Conservation (phyloP, 345 rosid genomes). For the Gossypium australe region DNA sequence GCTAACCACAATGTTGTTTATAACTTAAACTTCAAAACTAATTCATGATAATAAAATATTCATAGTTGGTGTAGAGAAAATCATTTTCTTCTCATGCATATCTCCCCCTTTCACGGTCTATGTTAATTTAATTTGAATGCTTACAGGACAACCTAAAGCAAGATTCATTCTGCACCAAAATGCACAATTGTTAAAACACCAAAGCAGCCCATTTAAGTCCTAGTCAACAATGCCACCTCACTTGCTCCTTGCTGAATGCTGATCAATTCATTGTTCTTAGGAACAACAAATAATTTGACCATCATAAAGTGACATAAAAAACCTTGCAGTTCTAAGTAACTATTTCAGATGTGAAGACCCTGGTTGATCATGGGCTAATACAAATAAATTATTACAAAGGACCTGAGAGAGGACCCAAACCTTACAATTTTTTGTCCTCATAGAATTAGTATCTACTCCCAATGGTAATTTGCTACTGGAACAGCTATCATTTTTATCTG, state of each 20-base stretch:
- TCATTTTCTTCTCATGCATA: not conserved
- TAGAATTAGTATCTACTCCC: slow-evolving; percentile 29
- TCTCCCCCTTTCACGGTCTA: not conserved
- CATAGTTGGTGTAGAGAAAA: not conserved
- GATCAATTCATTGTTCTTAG: not conserved
- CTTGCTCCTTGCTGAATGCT: not conserved
- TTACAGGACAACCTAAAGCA: not conserved
- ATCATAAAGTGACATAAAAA: not conserved
- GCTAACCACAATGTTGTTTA: not conserved
- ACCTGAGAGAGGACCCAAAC: slow-evolving; percentile 32
- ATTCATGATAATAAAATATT: not conserved
- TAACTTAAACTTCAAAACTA: slow-evolving; percentile 2
- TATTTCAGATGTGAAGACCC: not conserved
- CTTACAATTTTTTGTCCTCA: slow-evolving; percentile 54
- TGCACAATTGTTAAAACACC: not conserved
- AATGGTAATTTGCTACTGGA: slow-evolving; percentile 33
- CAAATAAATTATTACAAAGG: slow-evolving; percentile 13
- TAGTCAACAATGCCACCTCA: not conserved
- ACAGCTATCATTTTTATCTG: slow-evolving; percentile 40
- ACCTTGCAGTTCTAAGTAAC: not conserved
- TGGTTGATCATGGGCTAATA: slow-evolving; percentile 3
- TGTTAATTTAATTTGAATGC: not conserved
- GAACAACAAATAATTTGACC: not conserved
- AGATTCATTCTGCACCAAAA: not conserved
- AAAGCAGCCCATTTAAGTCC: not conserved